Base-by-base conservation (phyloP, 208 protist genomes). In the Vickermania spadyakhi region DNA sequence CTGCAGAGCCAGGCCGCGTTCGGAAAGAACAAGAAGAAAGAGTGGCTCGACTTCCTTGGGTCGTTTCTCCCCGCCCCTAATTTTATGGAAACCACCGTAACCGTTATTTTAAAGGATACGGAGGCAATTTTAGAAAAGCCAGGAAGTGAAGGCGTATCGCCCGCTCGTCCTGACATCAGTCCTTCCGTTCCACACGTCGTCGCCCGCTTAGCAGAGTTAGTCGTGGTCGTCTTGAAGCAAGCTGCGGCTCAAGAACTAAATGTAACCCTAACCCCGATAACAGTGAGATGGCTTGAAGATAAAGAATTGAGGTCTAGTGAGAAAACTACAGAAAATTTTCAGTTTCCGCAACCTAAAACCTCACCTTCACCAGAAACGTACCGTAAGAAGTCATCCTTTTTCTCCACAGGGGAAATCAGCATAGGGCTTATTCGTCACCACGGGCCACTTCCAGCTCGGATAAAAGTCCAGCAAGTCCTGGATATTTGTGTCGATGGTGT, bases 1-100 rank as follows among this genome's bases (percentile, higher is more conserved):
- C 68, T 89, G 56, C 79, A 90, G 61, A 84, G 81, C 31, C 76
- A 91, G 61, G 74, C 76, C 2, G 67, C 79, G 28, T 73, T 67
- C 22, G 80, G 81, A 7, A 78, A 84, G 62, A 94, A 94, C 63
- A 74, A 79, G 45, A 79, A 81, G 4, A 87, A 83, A 55, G 74
- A 79, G 69, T 86, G 87, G 51, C 84, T 84, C 62, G 58, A 78
- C 28, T 94, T 81, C 61, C 49, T 89, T 4, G 73, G 84, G 65
- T 65, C 61, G 50, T 78, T 66, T 25, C 60, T 81, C 52, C 81
- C 87, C n/a, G 70, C 60, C 0, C 64, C 72, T 26, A 90, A 90
- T 57, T 75, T 86, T 45, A 56, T 83, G 27, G 84, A 94, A 64
- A 65, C 86, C 28, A 76, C 62, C 31, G 41, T 91, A 3, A 72